Evolutionary conservation across 2,329 filamentous ascomycete genomes (phyloP).

Genomic region (Ramularia endophylla): DNA sequence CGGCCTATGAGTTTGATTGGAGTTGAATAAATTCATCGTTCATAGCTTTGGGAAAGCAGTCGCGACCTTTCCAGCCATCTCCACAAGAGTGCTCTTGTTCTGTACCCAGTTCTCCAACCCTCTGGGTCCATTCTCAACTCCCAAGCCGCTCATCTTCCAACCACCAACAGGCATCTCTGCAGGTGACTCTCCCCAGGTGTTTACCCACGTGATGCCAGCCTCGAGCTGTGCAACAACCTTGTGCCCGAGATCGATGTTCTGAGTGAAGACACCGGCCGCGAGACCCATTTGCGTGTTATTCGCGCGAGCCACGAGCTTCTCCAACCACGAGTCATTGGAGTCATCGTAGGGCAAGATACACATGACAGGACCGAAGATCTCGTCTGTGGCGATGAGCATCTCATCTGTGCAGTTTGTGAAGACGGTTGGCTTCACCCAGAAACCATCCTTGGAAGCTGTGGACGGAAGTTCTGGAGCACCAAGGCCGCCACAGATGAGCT

Average conservation of each 20-base stretch:
- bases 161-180: constrained; percentile 90
- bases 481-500: constrained; percentile 64
- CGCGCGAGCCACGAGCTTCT: constrained; percentile 65
- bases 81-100: constrained; percentile 84
- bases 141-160: constrained; percentile 86
- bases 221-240: constrained; percentile 64
- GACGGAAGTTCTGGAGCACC: constrained; percentile 50
- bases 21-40: no score
- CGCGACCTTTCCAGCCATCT: constrained; percentile 65
- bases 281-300: constrained; percentile 74
- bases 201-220: constrained; percentile 87
- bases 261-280: constrained; percentile 77
- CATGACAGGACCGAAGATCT: constrained; percentile 88
- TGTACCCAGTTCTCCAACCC: constrained; percentile 76
- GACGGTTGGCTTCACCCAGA: constrained; percentile 76
- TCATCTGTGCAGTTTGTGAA: constrained; percentile 79
- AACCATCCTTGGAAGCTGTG: constrained; percentile 53
- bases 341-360: constrained; percentile 66
- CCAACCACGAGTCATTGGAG: constrained; percentile 41
- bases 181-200: constrained; percentile 87
- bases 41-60: constrained; percentile 55
- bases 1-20: no score
- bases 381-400: constrained; percentile 74
- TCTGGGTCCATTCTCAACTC: constrained; percentile 76
- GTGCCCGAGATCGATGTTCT: constrained; percentile 68